A percentile compares a stretch with the other conserved stretches of the same genome.
Evolutionary conservation across 2,329 filamentous ascomycete species (phyloP).

Genomic region (Paecilomyces sp.): DNA sequence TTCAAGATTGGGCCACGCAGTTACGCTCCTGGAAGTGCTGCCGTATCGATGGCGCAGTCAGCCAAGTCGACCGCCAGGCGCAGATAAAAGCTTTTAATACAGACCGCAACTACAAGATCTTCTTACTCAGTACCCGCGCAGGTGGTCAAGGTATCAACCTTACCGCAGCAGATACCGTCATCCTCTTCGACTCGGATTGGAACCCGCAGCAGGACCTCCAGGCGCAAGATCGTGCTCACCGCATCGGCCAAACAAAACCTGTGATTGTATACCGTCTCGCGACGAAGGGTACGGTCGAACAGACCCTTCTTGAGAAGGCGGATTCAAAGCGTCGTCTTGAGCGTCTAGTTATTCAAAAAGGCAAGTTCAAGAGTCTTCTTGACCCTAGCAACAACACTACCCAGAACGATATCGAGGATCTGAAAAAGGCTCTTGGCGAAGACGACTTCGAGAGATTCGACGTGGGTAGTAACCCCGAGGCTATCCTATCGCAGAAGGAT

Average conservation of each 20-base stretch:
- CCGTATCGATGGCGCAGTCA: constrained; percentile 83
- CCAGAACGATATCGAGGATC: constrained; percentile 51
- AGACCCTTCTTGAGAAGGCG: constrained; percentile 75
- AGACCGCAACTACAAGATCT: constrained; percentile 61
- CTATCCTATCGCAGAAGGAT: constrained; percentile 68
- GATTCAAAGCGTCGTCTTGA: constrained; percentile 88
- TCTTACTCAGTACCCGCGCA: constrained; percentile 81
- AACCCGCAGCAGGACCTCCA: constrained; percentile 97
- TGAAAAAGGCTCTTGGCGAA: constrained; percentile 57
- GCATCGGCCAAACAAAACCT: constrained; percentile 86
- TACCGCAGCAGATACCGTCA: constrained; percentile 82
- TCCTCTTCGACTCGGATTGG: constrained; percentile 86
- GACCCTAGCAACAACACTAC: constrained; percentile 44
- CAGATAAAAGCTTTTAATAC: constrained; percentile 70
- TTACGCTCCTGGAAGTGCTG: constrained; percentile 74
- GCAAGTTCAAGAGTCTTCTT: constrained; percentile 65
- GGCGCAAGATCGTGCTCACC: constrained; percentile 88
- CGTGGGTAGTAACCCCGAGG: constrained; percentile 46
- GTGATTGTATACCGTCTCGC: constrained; percentile 92
- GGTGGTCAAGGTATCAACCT: constrained; percentile 95
- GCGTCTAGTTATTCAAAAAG: constrained; percentile 92
- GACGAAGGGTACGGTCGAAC: constrained; percentile 87
- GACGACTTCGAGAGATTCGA: constrained; percentile 67
- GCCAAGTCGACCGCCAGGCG: constrained; percentile 61
- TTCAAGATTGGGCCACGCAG: constrained; percentile 76